Evolutionary conservation across 1,139 yeast species (phyloP).

Genomic region (Taiozyma sp.): DNA sequence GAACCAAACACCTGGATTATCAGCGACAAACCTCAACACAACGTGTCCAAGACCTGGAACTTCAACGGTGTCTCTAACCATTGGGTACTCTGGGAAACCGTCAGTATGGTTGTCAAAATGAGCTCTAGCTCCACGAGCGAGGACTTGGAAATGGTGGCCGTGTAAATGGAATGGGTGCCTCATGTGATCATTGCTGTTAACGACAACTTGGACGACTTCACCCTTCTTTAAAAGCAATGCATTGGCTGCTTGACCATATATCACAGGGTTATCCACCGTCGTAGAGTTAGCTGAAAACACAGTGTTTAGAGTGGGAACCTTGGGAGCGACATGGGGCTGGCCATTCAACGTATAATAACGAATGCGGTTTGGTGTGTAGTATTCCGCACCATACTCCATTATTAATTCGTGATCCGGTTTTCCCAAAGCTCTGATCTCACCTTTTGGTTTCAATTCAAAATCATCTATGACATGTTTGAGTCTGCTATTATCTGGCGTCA

Average conservation of each 20-base stretch:
- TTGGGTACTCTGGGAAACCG: conserved; percentile 51
- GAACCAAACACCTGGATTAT: conserved; percentile 77
- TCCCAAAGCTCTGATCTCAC: conserved; percentile 31
- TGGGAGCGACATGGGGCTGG: conserved; percentile 42
- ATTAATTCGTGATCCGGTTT: conserved; percentile 46
- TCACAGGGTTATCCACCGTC: conserved; percentile 16
- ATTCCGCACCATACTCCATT: conserved; percentile 44
- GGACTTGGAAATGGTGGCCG: conserved; percentile 77
- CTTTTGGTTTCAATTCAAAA: conserved; percentile 35
- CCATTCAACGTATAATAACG: conserved; percentile 48
- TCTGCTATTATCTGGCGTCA: conserved; percentile 26
- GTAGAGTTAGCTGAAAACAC: conserved; percentile 26
- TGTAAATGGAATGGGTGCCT: conserved; percentile 93
- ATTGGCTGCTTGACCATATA: conserved; percentile 55
- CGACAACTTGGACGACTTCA: conserved; percentile 61
- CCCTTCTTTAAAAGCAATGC: conserved; percentile 44
- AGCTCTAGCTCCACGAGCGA: conserved; percentile 48
- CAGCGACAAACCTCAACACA: conserved; percentile 52
- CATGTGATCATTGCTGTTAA: conserved; percentile 78
- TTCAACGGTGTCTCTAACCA: conserved; percentile 61
- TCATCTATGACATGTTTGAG: conserved; percentile 32
- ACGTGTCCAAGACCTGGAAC: conserved; percentile 59
- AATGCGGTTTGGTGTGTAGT: conserved; percentile 35
- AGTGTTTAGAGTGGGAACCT: conserved; percentile 38
- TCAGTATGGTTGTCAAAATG: conserved; percentile 35